Evolutionary conservation across 208 protist species (phyloP).

Genomic region (Paratrypanosoma confusum): DNA sequence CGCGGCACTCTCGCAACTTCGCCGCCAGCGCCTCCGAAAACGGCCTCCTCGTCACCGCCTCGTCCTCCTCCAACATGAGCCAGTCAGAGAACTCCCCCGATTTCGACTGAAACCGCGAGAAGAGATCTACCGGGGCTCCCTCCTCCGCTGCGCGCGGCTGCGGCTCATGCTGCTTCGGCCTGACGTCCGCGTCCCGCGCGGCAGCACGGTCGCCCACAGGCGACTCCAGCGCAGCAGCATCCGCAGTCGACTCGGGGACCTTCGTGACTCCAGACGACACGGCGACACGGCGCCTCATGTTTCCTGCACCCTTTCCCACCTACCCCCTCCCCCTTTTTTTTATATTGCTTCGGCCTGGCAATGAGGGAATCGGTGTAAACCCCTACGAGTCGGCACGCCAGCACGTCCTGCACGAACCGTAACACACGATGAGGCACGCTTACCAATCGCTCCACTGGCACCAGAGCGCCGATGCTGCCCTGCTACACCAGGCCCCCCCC

Average conservation of each 20-base stretch:
- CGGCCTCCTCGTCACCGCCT: constrained; percentile 6
- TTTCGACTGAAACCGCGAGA: constrained; percentile 50
- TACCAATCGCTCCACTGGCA: no score
- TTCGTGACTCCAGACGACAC: no score
- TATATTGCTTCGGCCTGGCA: no score
- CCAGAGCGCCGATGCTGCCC: no score
- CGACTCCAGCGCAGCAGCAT: neutral
- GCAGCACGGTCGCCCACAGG: neutral
- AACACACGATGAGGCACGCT: no score
- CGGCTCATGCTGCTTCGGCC: constrained; percentile 1
- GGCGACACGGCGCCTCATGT: no score
- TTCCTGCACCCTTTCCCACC: no score
- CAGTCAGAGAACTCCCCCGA: constrained; percentile 65
- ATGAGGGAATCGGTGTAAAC: no score
- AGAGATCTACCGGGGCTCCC: constrained; percentile 46
- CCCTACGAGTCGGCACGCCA: no score
- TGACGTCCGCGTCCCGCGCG: neutral
- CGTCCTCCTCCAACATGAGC: constrained; percentile 58
- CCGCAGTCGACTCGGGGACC: neutral
- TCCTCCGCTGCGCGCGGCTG: constrained; percentile 10
- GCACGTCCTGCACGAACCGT: no score
- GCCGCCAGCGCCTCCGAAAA: constrained; percentile 23
- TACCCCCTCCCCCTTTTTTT: no score
- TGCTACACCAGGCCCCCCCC: no score
- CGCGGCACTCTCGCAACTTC: constrained; percentile 35